These are phyloP conservation scores for Colletotrichum somersetense DNA, from an alignment of 2,329 filamentous ascomycete species.

Conservation along the genomic window DNA sequence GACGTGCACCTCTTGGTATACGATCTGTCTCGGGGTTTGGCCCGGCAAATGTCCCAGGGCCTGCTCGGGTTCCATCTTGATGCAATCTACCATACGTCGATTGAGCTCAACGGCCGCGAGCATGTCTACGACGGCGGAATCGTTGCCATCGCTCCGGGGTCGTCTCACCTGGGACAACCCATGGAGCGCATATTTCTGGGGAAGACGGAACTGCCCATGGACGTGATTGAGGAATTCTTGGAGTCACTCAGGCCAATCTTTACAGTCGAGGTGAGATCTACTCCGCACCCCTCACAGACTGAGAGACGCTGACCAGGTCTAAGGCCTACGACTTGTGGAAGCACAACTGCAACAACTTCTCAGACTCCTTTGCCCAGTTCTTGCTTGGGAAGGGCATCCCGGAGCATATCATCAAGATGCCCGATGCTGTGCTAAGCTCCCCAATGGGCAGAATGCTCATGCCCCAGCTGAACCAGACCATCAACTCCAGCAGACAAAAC, in stretches of 20 bases:
- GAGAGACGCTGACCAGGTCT: not conserved
- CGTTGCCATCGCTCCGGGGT: conserved; percentile 82
- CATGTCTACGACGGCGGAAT: conserved; percentile 93
- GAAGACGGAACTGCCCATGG: conserved; percentile 80
- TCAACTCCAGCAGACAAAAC: conserved; percentile 63
- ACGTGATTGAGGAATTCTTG: conserved; percentile 88
- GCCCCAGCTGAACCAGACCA: conserved; percentile 72
- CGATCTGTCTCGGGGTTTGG: conserved; percentile 76
- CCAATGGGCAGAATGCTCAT: conserved; percentile 90
- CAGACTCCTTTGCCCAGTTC: conserved; percentile 91
- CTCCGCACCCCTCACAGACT: not conserved
- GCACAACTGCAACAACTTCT: conserved; percentile 99
- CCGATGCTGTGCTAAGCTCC: conserved; percentile 85
- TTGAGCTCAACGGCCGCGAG: conserved; percentile 86
- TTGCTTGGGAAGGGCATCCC: conserved; percentile 91
- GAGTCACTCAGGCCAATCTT: conserved; percentile 87
- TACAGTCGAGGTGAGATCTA: conserved; percentile 73
- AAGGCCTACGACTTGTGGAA: conserved; percentile 88
- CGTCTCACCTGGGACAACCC: conserved; percentile 87
- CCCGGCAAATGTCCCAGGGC: conserved; percentile 66
- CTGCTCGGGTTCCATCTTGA: conserved; percentile 76
- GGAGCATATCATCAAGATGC: conserved; percentile 85
- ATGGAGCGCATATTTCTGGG: conserved; percentile 83
- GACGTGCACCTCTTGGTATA: conserved; percentile 84
- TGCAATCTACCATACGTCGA: conserved; percentile 94